Base-by-base conservation (phyloP, 192 early-diverging fungal genomes). In the Chytriomyces sp. region DNA sequence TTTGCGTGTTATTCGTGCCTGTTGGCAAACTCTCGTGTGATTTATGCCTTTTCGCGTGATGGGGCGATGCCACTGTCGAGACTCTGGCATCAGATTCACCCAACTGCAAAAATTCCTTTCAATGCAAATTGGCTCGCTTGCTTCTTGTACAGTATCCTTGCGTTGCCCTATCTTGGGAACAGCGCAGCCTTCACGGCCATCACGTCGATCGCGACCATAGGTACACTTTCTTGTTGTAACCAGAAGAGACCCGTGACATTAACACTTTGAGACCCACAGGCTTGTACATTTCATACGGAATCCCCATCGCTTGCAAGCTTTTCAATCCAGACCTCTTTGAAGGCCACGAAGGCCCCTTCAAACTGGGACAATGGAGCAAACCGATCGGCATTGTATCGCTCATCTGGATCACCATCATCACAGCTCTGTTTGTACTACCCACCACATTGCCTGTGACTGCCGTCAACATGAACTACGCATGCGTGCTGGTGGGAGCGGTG, bases 21-120 rank as follows among this genome's bases (percentile, higher is more conserved):
- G 25, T 56, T 71, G 19, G 62, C 64, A 2, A 78, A 65, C 65
- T 39, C 54, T 4, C 44, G 79, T 14, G 63, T 80, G 64, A 57
- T 82, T 55, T 82, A 72, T 41, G 80, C 81, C 30, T 76, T 82
- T 44, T 38, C 73, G 38, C 64, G 81, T 2, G 81, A 82, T 66
- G 73, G 76, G 0, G 75, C 76, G 8, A 33, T 82, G 7, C 78
- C 81, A 33, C 30, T 64, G 17, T 78, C 74, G 3, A 28, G 39
- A 32, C 40, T 63, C 37, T 72, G 59, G 72, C 60, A 63, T 32
- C 39, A 26, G 17, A 64, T 78, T 31, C 28, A 78, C 65, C 74
- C 64, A 33, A 67, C 52, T 1, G 60, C 66, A 14, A 44, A 73
- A 49, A 65, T 75, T 7, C 81, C 81, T 2, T 28, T 73, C 44